Evolutionary conservation across 768 basidiomycete genomes (phyloP).

Genomic region (Russula abietina): DNA sequence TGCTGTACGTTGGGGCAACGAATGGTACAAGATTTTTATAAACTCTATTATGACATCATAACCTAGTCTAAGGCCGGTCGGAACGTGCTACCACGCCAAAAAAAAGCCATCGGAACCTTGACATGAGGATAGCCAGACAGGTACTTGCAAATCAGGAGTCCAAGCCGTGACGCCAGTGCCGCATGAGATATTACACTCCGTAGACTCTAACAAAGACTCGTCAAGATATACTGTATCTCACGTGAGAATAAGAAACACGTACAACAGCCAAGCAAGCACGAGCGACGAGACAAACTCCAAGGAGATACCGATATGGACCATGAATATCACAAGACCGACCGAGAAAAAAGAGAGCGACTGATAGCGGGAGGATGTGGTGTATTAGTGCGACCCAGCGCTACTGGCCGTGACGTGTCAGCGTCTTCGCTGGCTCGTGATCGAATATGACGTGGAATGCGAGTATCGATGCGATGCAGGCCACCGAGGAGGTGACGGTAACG

Average conservation of each 20-base stretch:
- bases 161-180: background rate
- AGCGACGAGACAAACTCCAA: background rate
- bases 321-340: background rate
- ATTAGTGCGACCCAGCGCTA: background rate
- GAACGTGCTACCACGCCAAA: background rate
- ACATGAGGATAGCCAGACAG: no score
- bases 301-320: background rate
- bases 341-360: background rate
- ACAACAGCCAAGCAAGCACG: background rate
- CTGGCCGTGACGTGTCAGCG: background rate
- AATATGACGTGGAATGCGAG: background rate
- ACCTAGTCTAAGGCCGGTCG: background rate
- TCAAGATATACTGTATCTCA: background rate
- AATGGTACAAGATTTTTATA: background rate
- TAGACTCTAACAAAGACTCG: background rate
- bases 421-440: background rate
- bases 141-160: background rate
- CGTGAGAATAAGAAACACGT: background rate
- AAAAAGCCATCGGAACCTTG: background rate
- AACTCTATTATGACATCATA: background rate
- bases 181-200: background rate
- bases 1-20: background rate
- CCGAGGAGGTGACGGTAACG: background rate
- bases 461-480: background rate
- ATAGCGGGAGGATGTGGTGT: background rate